Evolutionary conservation across 257 asterid genomes (phyloP), one percentile per base, ranked within the genome.

Genomic region (Penstemon eatonii): DNA sequence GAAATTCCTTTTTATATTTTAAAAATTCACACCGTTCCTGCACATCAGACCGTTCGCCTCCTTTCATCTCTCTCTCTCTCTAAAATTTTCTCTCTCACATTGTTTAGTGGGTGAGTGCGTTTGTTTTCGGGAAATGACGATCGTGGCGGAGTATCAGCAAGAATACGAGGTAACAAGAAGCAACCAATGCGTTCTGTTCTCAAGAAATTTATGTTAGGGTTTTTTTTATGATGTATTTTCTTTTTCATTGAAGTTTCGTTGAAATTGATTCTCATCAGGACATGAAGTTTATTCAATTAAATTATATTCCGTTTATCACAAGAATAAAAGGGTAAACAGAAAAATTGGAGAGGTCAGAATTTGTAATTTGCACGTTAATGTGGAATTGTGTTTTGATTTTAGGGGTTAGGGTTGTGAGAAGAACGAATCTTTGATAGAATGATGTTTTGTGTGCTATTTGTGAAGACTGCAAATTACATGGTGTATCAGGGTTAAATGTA

Each of bases 121-220:
- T 9, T 37, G 8, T 11, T 37, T 45, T 39, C 63, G 40, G 68
- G 41, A 52, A 50, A 90, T 88, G 97, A 85, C 73, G 82, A 83
- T 83, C 71, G 81, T 78, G 19, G 60, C 76, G 54, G 92, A 84
- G 74, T 67, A 72, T 55, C 80, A 74, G 55, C 83, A 81, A 57
- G 88, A 78, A 15, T 69, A 71, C 52, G 80, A 78, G 94, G 97
- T 90, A 63, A 6, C 5, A 68, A 5, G 18, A 45, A 52, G 45
- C 5, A 57, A 6, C 39, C 42, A 37, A 55, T 6, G 10, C 25
- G 18, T 43, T 7, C 11, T 9, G 37, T 44, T 52, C 46, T 10
- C 8, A 49, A 11, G 7, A 37, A 43, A 12, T 9, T 53, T 6
- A 11, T 58, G 7, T 46, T 49, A 10, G 45, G 51, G 12, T 19